Evolutionary conservation across 495 filamentous ascomycete species (phyloP).

Genomic region (Aspergillus coremiiformis): DNA sequence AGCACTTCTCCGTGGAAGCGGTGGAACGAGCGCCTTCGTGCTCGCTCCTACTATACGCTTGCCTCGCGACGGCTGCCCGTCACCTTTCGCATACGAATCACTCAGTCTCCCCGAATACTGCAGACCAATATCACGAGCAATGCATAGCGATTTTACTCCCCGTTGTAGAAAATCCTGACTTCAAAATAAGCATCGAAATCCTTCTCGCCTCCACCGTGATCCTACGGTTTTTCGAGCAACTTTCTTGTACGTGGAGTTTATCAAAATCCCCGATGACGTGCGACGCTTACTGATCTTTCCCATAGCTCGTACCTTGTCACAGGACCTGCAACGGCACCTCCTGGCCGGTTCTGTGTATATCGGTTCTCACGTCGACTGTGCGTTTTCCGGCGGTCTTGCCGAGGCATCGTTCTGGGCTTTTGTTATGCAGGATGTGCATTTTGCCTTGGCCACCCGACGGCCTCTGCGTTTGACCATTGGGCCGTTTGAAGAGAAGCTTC

Average conservation of each 20-base stretch:
- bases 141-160: conserved; percentile 38
- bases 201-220: conserved; percentile 37
- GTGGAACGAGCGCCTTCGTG: conserved; percentile 29
- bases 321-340: conserved; percentile 35
- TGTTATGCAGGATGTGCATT: conserved; percentile 39
- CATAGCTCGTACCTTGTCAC: conserved; percentile 29
- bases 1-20: conserved; percentile 30
- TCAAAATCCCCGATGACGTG: background rate
- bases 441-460: conserved; percentile 32
- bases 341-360: conserved; percentile 40
- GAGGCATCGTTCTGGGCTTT: conserved; percentile 40
- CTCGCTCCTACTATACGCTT: conserved; percentile 33
- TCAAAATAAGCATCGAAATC: conserved; percentile 33
- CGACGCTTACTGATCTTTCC: background rate
- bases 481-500: conserved; percentile 31
- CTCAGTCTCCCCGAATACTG: conserved; percentile 24
- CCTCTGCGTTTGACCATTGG: conserved; percentile 31
- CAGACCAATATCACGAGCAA: conserved; percentile 38
- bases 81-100: conserved; percentile 34
- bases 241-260: conserved; percentile 26
- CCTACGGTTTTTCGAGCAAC: conserved; percentile 38
- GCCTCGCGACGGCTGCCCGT: conserved; percentile 35
- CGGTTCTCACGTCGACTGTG: conserved; percentile 35
- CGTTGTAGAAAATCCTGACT: conserved; percentile 29
- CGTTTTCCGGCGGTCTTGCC: conserved; percentile 31